A percentile compares a stretch with the other conserved stretches of the same genome.
phyloP scores from a whole-genome alignment of 75 land plant genomes.

The Selaginella tamariscina region DNA sequence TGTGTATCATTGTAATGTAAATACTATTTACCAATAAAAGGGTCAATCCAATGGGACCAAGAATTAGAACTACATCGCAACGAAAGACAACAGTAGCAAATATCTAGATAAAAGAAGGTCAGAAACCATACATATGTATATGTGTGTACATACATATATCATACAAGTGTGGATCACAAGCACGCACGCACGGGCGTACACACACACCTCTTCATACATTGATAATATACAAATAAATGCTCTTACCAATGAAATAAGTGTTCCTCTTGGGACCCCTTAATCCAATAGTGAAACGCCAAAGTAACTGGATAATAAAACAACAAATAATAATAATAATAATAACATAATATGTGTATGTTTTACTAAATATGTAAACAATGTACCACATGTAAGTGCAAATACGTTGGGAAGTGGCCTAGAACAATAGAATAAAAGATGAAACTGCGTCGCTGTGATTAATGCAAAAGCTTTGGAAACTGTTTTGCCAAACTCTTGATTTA shows the following conservation, averaged over 20 bases:
- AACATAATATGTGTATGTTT: neutral
- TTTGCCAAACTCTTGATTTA: slow-evolving; percentile 57
- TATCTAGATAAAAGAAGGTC: slow-evolving; percentile 33
- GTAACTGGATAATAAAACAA: slow-evolving; percentile 40
- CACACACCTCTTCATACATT: neutral
- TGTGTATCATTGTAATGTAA: too few species aligned
- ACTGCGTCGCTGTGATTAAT: slow-evolving; percentile 55
- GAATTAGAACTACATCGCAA: slow-evolving; percentile 78
- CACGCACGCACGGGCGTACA: too few species aligned
- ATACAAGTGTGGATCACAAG: too few species aligned
- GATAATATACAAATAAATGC: neutral
- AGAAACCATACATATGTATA: neutral
- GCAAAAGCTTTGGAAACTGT: slow-evolving; percentile 67
- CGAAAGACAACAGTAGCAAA: slow-evolving; percentile 68
- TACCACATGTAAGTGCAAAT: slow-evolving; percentile 75
- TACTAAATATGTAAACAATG: slow-evolving; percentile 12
- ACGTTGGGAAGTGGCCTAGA: slow-evolving; percentile 93
- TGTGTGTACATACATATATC: too few species aligned
- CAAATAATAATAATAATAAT: neutral
- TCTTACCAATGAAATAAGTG: slow-evolving; percentile 60
- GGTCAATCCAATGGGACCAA: slow-evolving; percentile 60
- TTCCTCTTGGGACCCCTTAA: slow-evolving; percentile 37
- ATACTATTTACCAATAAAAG: slow-evolving; percentile 70
- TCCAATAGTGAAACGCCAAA: slow-evolving; percentile 69
- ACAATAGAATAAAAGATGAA: slow-evolving; percentile 77